Evolutionary conservation across 2,329 filamentous ascomycete species (phyloP), one percentile per base, ranked within the genome.

Genomic region (Aspergillus luchuensis): DNA sequence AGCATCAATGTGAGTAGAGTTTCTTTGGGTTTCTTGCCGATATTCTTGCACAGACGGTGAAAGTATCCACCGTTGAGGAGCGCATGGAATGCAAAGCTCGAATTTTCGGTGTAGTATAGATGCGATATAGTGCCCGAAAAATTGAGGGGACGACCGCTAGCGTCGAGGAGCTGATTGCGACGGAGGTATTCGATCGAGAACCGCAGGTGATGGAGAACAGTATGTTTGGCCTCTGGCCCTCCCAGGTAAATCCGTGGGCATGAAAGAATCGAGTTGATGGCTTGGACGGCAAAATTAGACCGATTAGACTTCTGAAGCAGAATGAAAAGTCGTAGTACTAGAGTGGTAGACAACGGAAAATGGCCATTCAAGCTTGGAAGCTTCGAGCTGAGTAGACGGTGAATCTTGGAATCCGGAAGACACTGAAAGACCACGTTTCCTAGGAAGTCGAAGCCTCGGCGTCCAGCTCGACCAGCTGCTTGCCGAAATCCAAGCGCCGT

Each of bases 121-220:
- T 92, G 89, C 0, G 86, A 85, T 0, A 92, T 84, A 3, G 87
- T 80, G 0, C 87, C 86, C 0, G 90, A 85, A 70, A 93, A 91
- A 71, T 93, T 91, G 11, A 92, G 76, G 0, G 91, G 89, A 1
- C 74, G 78, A 49, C 90, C 91, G 1, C 76, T 71, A 0, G 78
- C 72, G 3, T 85, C 86, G 8, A 94, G 79, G 0, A 94, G 82
- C 47, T 85, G 80, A 66, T 92, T 88, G 38, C 88, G 81, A 19
- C 89, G 84, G 0, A 94, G 81, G 67, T 92, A 94, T 65, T 94
- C 90, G 48, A 94, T 90, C 0, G 90, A 92, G 73, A 94, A 94
- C 3, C 91, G 85, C 6, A 94, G 74, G 69, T 93, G 90, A 71
- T 94, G 90, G 55, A 90, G 82, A 1, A 92, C 86, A 1, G 89